Evolutionary conservation across 768 basidiomycete genomes (phyloP).

Genomic region (Lentinula edodes): DNA sequence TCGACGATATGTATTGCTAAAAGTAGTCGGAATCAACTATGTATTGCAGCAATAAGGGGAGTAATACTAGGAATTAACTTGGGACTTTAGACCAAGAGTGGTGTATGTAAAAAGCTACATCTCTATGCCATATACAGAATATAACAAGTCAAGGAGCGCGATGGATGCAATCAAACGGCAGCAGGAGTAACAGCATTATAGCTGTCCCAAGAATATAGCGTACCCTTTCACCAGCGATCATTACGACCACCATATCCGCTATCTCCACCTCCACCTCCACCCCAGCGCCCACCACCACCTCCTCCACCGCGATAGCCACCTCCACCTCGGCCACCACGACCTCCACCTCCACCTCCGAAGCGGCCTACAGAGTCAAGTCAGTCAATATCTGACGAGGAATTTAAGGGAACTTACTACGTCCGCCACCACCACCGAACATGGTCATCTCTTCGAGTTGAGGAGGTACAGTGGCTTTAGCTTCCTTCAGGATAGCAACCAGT

Average conservation of each 20-base stretch:
- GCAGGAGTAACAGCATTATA: background rate
- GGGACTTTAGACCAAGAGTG: background rate
- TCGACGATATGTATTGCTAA: background rate
- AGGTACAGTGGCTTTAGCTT: constrained; percentile 83
- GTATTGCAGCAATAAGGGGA: background rate
- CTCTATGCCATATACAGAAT: background rate
- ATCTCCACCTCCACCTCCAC: constrained; percentile 2
- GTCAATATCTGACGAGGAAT: background rate
- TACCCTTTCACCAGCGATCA: constrained; percentile 4
- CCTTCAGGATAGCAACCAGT: constrained; percentile 76
- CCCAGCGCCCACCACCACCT: background rate
- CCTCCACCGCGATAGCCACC: background rate
- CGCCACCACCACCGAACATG: constrained; percentile 6
- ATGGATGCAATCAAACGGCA: background rate
- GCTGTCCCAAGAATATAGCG: background rate
- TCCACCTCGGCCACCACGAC: constrained; percentile 1
- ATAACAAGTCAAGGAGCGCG: background rate
- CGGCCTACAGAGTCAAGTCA: background rate
- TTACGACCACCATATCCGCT: constrained; percentile 6
- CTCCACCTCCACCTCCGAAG: constrained; percentile 1
- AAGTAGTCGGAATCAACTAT: background rate
- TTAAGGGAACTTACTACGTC: background rate
- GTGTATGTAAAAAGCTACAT: background rate
- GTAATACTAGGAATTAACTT: background rate
- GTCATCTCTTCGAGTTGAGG: constrained; percentile 68